These are phyloP conservation scores for Peronospora tabacina DNA, from an alignment of 352 stramenopile species.

Conservation along the genomic window DNA sequence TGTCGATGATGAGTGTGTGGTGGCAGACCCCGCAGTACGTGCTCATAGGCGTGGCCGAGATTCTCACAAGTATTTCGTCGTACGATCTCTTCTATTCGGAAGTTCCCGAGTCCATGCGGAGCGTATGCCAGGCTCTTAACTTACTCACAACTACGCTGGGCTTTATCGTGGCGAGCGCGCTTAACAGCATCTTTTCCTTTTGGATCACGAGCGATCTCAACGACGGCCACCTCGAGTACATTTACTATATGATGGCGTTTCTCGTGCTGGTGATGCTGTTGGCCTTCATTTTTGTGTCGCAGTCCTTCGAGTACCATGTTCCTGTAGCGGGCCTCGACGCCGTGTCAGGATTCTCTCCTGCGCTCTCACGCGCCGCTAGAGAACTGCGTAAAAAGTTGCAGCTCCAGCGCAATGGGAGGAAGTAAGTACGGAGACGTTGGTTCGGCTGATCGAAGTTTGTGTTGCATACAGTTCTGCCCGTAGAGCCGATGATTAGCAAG, in stretches of 20 bases:
- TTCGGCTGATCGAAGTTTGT: neutral
- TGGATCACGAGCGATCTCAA: conserved; percentile 89
- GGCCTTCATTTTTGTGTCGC: conserved; percentile 57
- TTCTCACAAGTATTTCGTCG: conserved; percentile 84
- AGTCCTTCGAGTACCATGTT: conserved; percentile 77
- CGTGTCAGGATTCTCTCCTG: conserved; percentile 56
- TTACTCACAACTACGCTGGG: conserved; percentile 86
- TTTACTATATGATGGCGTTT: conserved; percentile 79
- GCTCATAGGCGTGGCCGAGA: conserved; percentile 83
- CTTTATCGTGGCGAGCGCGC: conserved; percentile 68
- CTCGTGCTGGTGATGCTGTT: conserved; percentile 59
- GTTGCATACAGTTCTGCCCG: neutral
- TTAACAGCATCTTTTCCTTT: conserved; percentile 87
- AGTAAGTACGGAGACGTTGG: conserved; percentile 4
- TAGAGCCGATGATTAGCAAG: conserved; percentile 3
- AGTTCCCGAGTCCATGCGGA: conserved; percentile 86
- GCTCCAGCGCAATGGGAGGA: conserved; percentile 23
- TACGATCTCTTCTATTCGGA: conserved; percentile 91
- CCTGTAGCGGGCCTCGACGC: conserved; percentile 37
- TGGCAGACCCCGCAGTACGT: conserved; percentile 90
- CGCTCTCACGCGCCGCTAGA: conserved; percentile 42
- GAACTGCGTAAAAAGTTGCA: conserved; percentile 36
- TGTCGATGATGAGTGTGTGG: conserved; percentile 81
- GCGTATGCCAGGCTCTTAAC: conserved; percentile 86
- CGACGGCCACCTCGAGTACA: conserved; percentile 83